Evolutionary conservation across 2,329 filamentous ascomycete species (phyloP).

Genomic region (Drechslerella coelobrocha): DNA sequence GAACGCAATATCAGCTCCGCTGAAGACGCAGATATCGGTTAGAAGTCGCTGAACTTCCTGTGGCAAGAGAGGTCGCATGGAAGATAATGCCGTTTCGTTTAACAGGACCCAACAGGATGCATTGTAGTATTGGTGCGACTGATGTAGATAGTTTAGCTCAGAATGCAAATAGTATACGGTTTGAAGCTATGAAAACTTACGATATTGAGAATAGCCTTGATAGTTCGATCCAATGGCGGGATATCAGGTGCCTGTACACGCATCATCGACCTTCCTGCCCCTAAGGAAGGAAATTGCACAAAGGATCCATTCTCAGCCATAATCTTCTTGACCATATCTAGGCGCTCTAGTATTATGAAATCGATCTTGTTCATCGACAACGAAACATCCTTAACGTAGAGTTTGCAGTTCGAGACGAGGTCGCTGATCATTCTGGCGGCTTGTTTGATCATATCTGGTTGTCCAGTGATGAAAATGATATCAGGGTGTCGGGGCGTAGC

Average conservation of each 20-base stretch:
- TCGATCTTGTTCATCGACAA: constrained; percentile 93
- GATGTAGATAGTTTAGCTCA: constrained; percentile 30
- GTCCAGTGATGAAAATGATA: constrained; percentile 94
- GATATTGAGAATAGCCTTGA: constrained; percentile 87
- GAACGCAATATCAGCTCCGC: constrained; percentile 88
- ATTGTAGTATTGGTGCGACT: constrained; percentile 92
- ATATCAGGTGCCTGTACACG: constrained; percentile 93
- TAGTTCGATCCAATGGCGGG: constrained; percentile 90
- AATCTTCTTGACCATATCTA: constrained; percentile 97
- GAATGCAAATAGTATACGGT: constrained; percentile 32
- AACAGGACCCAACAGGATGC: constrained; percentile 94
- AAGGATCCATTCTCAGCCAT: constrained; percentile 96
- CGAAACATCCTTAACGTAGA: constrained; percentile 89
- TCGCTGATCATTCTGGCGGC: constrained; percentile 93
- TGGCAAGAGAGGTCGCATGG: constrained; percentile 59
- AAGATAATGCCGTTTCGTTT: constrained; percentile 65
- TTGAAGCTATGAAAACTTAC: constrained; percentile 63
- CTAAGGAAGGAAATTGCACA: constrained; percentile 87
- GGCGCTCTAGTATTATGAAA: constrained; percentile 83
- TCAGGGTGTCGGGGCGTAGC: constrained; percentile 82
- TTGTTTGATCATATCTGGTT: constrained; percentile 80
- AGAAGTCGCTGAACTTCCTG: constrained; percentile 87
- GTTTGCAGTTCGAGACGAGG: constrained; percentile 63
- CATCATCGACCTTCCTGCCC: constrained; percentile 81
- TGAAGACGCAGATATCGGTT: constrained; percentile 93